phyloP scores from a whole-genome alignment of 805 yeast species.

The Candida chauliodis region DNA sequence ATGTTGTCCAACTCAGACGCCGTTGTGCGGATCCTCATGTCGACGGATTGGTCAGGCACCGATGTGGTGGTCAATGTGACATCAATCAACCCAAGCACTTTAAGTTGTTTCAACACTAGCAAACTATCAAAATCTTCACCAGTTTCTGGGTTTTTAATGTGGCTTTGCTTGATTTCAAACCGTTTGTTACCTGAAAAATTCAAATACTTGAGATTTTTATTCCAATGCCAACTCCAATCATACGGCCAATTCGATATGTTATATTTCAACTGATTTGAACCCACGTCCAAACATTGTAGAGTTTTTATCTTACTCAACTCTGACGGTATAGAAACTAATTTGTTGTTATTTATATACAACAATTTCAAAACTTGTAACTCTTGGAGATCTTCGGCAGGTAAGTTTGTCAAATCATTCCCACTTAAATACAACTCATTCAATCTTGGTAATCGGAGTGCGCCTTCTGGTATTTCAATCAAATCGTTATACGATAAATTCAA shows the following conservation, averaged over 20 bases:
- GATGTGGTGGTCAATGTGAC: slow-evolving; percentile 86
- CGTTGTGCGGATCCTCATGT: slow-evolving; percentile 85
- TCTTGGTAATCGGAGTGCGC: slow-evolving; percentile 56
- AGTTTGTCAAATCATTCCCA: slow-evolving; percentile 73
- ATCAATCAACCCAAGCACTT: slow-evolving; percentile 85
- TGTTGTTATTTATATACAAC: slow-evolving; percentile 76
- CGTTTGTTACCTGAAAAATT: slow-evolving; percentile 92
- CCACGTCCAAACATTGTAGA: slow-evolving; percentile 77
- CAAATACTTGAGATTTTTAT: slow-evolving; percentile 67
- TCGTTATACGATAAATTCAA: slow-evolving; percentile 84
- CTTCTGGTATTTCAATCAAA: slow-evolving; percentile 73
- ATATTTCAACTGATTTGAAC: slow-evolving; percentile 85
- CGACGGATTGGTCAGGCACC: slow-evolving; percentile 83
- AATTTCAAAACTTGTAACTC: slow-evolving; percentile 53
- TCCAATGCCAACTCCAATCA: slow-evolving; percentile 97
- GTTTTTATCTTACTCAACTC: slow-evolving; percentile 69
- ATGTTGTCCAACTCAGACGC: slow-evolving; percentile 73
- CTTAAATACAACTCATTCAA: slow-evolving; percentile 70
- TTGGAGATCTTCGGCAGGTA: slow-evolving; percentile 86
- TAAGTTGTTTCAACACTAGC: slow-evolving; percentile 58
- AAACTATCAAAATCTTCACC: slow-evolving; percentile 68
- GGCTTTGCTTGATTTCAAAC: slow-evolving; percentile 75
- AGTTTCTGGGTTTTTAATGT: slow-evolving; percentile 51
- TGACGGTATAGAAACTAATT: slow-evolving; percentile 81
- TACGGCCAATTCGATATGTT: slow-evolving; percentile 92